Evolutionary conservation across 805 yeast species (phyloP).

Genomic region (Myxozyma geophila): DNA sequence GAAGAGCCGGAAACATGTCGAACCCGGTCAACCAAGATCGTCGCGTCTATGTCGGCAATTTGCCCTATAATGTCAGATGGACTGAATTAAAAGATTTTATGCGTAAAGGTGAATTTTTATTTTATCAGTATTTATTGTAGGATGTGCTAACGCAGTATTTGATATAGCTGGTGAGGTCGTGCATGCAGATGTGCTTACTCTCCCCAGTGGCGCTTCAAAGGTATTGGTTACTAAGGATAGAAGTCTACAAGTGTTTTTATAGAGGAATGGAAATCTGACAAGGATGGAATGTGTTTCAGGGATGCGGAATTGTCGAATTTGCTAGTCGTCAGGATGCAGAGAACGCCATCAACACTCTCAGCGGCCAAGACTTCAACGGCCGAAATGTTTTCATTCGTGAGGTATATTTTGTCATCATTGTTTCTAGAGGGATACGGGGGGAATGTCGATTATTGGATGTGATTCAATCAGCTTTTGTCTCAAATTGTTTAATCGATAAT

Average conservation of each 20-base stretch:
- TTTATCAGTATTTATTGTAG: not conserved
- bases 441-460: not conserved
- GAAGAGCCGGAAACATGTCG: conserved; percentile 9
- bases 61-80: conserved; percentile 49
- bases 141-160: not conserved
- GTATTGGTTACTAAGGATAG: conserved; percentile 49
- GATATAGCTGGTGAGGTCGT: conserved; percentile 62
- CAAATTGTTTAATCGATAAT: not conserved
- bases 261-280: conserved; percentile 2
- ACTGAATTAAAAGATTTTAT: conserved; percentile 48
- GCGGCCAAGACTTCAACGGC: conserved; percentile 67
- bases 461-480: not conserved
- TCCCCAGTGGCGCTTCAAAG: conserved; percentile 77
- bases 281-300: conserved; percentile 24
- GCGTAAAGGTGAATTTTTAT: conserved; percentile 39
- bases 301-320: conserved; percentile 74
- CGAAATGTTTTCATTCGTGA: conserved; percentile 88
- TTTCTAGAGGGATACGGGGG: not conserved
- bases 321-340: conserved; percentile 65
- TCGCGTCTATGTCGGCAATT: conserved; percentile 52
- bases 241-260: not conserved
- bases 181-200: conserved; percentile 80
- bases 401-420: conserved; percentile 44
- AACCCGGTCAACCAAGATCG: conserved; percentile 45
- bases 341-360: conserved; percentile 69